phyloP scores from a whole-genome alignment of 179 eudicot genomes.

The Vitellaria paradoxa region DNA sequence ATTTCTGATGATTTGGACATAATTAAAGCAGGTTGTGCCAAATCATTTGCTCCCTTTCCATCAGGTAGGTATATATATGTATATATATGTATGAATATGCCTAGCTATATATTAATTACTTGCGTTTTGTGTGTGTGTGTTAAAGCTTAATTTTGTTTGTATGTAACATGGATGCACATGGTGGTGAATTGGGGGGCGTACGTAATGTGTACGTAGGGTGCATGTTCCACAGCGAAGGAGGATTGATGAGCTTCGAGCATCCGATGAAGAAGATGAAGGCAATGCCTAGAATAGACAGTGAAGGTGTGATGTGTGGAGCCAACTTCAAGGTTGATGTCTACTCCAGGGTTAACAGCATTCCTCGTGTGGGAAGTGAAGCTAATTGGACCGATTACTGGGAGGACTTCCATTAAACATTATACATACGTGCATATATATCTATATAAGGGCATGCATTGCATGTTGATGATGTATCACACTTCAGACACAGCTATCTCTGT shows the following conservation, averaged over 20 bases:
- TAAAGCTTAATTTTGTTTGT: no score
- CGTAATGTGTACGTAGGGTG: constrained; percentile 44
- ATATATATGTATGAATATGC: no score
- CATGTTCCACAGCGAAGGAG: constrained; percentile 84
- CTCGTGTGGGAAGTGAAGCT: constrained; percentile 70
- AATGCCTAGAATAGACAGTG: constrained; percentile 88
- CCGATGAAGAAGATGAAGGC: constrained; percentile 87
- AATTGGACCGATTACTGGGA: constrained; percentile 59
- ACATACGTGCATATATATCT: no score
- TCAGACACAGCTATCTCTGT: not conserved
- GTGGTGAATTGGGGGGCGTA: no score
- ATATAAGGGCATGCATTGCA: no score
- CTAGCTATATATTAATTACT: no score
- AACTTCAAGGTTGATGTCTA: constrained; percentile 72
- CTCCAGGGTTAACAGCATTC: constrained; percentile 72
- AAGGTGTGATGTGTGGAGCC: constrained; percentile 85
- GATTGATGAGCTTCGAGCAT: constrained; percentile 89
- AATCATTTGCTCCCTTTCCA: constrained; percentile 89
- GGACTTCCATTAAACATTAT: constrained; percentile 29
- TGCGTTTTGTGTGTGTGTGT: no score
- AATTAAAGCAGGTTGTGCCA: constrained; percentile 78
- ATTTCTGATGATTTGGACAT: constrained; percentile 75
- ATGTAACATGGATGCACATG: no score
- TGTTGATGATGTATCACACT: not conserved
- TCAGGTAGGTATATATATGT: constrained; percentile 30